These are phyloP conservation scores for Globisporangium splendens DNA, from an alignment of 352 stramenopile genomes.

Conservation along the genomic window DNA sequence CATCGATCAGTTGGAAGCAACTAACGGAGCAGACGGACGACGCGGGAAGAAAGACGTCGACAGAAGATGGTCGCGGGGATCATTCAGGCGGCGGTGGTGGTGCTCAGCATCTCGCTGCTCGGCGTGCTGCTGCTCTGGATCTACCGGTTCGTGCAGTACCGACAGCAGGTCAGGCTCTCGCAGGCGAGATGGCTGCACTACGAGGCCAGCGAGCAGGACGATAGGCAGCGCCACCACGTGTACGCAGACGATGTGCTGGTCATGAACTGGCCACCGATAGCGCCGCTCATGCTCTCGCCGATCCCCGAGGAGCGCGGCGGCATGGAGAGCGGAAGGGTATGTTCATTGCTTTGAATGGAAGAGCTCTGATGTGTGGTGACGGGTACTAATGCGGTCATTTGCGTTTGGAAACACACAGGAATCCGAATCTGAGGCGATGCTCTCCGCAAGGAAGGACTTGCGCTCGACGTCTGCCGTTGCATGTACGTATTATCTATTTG, in stretches of 20 bases:
- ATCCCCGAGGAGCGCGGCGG: conserved; percentile 53
- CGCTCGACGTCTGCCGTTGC: conserved; percentile 36
- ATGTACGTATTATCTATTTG: conserved; percentile 41
- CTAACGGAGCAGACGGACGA: neutral
- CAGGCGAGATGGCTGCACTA: conserved; percentile 67
- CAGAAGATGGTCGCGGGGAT: conserved; percentile 34
- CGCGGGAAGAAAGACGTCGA: neutral
- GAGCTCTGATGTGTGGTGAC: neutral
- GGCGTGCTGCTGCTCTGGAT: conserved; percentile 47
- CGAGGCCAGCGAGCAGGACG: conserved; percentile 24
- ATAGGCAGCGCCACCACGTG: conserved; percentile 25
- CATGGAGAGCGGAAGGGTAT: conserved; percentile 43
- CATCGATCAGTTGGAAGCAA: too few relatives aligned
- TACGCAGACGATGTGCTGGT: neutral
- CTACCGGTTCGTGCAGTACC: conserved; percentile 61
- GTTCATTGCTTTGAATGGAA: neutral
- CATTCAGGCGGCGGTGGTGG: conserved; percentile 32
- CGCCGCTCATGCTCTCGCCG: conserved; percentile 58
- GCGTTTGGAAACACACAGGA: conserved; percentile 23
- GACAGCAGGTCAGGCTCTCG: conserved; percentile 46
- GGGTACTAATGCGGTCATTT: neutral
- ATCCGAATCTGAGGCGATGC: conserved; percentile 41
- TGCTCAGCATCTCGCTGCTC: conserved; percentile 36
- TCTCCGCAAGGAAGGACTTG: conserved; percentile 32
- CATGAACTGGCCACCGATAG: conserved; percentile 49